Conservation (phyloP, 495 filamentous ascomycete species). For the Lophiotrema nucula region DNA sequence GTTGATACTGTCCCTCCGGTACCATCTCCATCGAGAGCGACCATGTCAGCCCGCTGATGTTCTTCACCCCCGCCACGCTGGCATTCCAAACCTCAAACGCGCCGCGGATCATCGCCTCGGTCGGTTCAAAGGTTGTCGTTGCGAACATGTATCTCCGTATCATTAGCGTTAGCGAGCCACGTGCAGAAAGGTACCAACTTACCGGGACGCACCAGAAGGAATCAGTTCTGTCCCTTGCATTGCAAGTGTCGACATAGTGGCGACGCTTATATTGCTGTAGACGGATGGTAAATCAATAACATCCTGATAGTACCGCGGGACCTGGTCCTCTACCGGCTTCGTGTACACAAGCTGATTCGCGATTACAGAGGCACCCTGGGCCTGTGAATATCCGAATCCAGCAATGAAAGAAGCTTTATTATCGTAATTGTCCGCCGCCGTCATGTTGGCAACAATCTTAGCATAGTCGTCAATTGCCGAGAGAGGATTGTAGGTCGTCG, state of each 20-base stretch:
- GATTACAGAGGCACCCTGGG: background rate
- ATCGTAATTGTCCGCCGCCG: background rate
- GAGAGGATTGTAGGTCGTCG: background rate
- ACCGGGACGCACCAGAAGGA: too few relatives aligned
- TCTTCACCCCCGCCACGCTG: background rate
- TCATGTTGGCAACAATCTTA: background rate
- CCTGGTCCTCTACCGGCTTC: too few relatives aligned
- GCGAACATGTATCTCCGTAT: too few relatives aligned
- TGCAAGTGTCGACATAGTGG: too few relatives aligned
- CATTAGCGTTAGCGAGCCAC: too few relatives aligned
- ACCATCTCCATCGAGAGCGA: background rate
- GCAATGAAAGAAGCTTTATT: background rate
- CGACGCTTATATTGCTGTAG: too few relatives aligned
- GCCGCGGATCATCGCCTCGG: background rate
- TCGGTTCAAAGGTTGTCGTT: background rate
- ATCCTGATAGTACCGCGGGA: too few relatives aligned
- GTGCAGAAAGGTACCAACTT: too few relatives aligned
- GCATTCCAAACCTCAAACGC: background rate
- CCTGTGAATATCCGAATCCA: background rate
- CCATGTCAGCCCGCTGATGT: background rate
- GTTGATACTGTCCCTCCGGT: background rate
- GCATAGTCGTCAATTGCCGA: background rate
- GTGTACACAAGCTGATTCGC: background rate
- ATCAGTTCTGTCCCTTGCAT: too few relatives aligned
- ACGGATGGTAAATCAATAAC: too few relatives aligned